Conservation (phyloP, 768 basidiomycete species). For the Solioccasus polychromus region DNA sequence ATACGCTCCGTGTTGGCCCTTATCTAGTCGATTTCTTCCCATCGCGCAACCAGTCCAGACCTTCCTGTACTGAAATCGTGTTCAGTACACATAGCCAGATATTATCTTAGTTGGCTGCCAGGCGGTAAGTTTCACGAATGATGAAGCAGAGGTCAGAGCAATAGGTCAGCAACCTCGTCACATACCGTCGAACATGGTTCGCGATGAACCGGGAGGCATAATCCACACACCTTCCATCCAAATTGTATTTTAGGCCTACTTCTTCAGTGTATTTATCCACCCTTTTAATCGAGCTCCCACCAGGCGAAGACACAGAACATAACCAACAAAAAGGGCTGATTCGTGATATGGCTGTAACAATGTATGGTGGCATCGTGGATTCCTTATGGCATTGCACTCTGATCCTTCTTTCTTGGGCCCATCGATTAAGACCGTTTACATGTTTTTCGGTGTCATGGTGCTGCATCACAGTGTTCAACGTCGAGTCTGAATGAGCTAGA, state of each 20-base stretch:
- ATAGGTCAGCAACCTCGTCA: background rate
- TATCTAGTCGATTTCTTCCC: conserved; percentile 12
- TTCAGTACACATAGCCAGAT: conserved; percentile 11
- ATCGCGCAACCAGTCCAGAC: no score
- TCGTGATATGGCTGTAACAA: conserved; percentile 8
- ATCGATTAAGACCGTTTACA: conserved; percentile 3
- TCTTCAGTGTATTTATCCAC: conserved; percentile 13
- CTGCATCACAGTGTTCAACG: conserved; percentile 11
- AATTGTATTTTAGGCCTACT: no score
- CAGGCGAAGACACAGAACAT: conserved; percentile 4
- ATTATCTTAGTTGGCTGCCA: conserved; percentile 16
- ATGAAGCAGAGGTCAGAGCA: conserved; percentile 1
- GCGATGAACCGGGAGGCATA: no score
- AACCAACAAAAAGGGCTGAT: conserved; percentile 8
- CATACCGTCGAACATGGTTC: conserved; percentile 8
- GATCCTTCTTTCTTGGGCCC: background rate
- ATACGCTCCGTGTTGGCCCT: background rate
- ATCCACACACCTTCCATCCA: no score
- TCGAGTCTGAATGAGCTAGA: conserved; percentile 15
- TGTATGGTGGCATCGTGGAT: conserved; percentile 13
- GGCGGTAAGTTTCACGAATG: conserved; percentile 9
- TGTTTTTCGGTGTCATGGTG: conserved; percentile 14
- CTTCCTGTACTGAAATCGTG: no score
- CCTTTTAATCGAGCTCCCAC: conserved; percentile 7
- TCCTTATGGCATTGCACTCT: background rate